Conservation (phyloP, 371 early-diverging fungal species). For the Amoeboaphelidium protococcarum region DNA sequence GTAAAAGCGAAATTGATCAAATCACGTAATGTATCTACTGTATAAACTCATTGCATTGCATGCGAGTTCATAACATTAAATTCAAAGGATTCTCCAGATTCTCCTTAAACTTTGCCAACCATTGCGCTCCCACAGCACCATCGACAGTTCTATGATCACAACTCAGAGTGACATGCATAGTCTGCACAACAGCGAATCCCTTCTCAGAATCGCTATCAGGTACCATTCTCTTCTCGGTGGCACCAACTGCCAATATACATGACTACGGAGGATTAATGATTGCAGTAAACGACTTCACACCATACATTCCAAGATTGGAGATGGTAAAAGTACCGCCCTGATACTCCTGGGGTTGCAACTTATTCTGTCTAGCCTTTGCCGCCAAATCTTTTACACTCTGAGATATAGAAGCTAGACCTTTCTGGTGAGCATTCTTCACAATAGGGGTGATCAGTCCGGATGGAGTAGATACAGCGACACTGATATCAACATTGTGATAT, state of each 20-base stretch:
- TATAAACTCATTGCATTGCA: no score
- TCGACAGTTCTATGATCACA: constrained; percentile 91
- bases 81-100: constrained; percentile 85
- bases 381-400: constrained; percentile 61
- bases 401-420: constrained; percentile 66
- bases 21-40: no score
- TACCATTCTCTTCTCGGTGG: constrained; percentile 51
- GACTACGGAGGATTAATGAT: constrained; percentile 94
- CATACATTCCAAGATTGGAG: constrained; percentile 94
- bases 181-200: constrained; percentile 28
- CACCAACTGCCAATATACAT: constrained; percentile 79
- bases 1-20: no score
- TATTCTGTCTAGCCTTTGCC: constrained; percentile 53
- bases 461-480: constrained; percentile 84
- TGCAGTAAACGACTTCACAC: constrained; percentile 75
- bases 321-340: constrained; percentile 92
- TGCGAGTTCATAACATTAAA: constrained; percentile 43
- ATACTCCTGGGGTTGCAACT: constrained; percentile 81
- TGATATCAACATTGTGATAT: constrained; percentile 72
- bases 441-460: constrained; percentile 91
- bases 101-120: constrained; percentile 68
- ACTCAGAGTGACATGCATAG: constrained; percentile 70
- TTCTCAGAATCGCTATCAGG: constrained; percentile 30
- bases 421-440: constrained; percentile 46
- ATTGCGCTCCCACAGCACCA: constrained; percentile 80